Evolutionary conservation across 2,329 filamentous ascomycete genomes (phyloP).

Genomic region (Paracamarosporium sp.): DNA sequence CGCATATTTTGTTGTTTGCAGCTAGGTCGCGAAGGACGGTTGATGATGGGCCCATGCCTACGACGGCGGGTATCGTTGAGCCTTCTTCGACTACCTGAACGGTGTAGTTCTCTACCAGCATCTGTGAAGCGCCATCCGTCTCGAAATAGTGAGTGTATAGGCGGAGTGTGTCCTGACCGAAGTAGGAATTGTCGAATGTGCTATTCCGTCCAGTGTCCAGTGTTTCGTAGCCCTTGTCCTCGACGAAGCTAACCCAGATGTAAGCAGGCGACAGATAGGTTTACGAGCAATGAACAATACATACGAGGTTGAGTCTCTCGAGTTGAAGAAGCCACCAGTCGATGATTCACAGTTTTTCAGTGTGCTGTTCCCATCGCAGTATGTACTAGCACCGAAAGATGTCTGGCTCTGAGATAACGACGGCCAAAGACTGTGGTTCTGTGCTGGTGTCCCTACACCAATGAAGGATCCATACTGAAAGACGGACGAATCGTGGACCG

Average conservation of each 20-base stretch:
- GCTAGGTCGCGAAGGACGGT: conserved; percentile 49
- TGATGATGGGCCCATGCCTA: conserved; percentile 51
- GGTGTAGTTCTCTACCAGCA: conserved; percentile 40
- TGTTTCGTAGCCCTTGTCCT: conserved; percentile 29
- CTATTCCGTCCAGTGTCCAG: conserved; percentile 32
- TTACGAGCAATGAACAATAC: neutral
- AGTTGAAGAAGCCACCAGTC: conserved; percentile 45
- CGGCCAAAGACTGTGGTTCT: conserved; percentile 55
- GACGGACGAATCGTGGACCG: conserved; percentile 46
- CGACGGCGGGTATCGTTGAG: conserved; percentile 37
- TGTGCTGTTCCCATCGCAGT: conserved; percentile 46
- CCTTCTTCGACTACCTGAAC: conserved; percentile 44
- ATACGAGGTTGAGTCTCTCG: conserved; percentile 41
- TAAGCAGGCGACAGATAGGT: conserved; percentile 17
- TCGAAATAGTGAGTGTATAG: conserved; percentile 52
- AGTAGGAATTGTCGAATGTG: conserved; percentile 30
- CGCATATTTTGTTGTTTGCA: conserved; percentile 43
- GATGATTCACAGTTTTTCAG: conserved; percentile 38
- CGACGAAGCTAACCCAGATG: conserved; percentile 26
- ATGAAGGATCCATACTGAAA: conserved; percentile 56
- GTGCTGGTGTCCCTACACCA: conserved; percentile 50
- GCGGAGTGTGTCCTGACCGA: conserved; percentile 43
- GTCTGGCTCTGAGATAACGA: conserved; percentile 52
- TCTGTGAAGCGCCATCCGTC: conserved; percentile 46
- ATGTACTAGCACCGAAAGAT: conserved; percentile 43